phyloP scores from a whole-genome alignment of 176 grass and related monocot species.

The Chloris gayana region DNA sequence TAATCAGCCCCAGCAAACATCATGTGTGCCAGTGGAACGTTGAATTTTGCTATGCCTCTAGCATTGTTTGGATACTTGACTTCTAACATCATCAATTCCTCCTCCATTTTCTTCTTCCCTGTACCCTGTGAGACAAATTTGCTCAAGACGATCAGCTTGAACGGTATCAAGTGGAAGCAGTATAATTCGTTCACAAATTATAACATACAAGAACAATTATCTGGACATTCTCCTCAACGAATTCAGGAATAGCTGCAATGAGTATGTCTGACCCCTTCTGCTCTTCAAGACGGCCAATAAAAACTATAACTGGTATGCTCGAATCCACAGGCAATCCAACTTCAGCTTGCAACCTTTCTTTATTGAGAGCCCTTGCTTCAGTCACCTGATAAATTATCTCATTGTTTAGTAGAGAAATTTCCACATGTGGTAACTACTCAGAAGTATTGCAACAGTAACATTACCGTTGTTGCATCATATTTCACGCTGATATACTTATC shows the following conservation, averaged over 20 bases:
- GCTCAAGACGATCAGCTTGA: neutral
- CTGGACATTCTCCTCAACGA: slow-evolving; percentile 81
- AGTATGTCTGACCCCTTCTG: slow-evolving; percentile 98
- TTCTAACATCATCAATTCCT: slow-evolving; percentile 53
- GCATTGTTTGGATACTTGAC: slow-evolving; percentile 56
- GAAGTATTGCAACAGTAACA: slow-evolving; percentile 2
- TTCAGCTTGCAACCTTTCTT: slow-evolving; percentile 90
- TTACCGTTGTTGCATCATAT: slow-evolving; percentile 79
- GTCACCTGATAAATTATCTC: slow-evolving; percentile 52
- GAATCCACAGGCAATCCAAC: slow-evolving; percentile 76
- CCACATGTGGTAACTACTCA: neutral
- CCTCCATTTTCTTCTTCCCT: slow-evolving; percentile 92
- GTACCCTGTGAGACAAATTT: slow-evolving; percentile 66
- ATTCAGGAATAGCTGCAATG: slow-evolving; percentile 76
- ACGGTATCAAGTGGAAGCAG: neutral
- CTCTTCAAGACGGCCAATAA: slow-evolving; percentile 91
- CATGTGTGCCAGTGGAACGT: slow-evolving; percentile 60
- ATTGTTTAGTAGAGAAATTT: slow-evolving; percentile 32
- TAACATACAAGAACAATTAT: slow-evolving; percentile 80
- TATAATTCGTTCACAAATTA: slow-evolving; percentile 8
- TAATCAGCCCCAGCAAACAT: slow-evolving; percentile 73
- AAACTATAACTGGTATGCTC: slow-evolving; percentile 67
- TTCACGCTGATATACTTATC: slow-evolving; percentile 74
- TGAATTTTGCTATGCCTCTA: slow-evolving; percentile 68
- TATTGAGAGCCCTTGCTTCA: slow-evolving; percentile 84